These are phyloP conservation scores for Russula brevipes DNA, from an alignment of 768 basidiomycete species.

Conservation along the genomic window DNA sequence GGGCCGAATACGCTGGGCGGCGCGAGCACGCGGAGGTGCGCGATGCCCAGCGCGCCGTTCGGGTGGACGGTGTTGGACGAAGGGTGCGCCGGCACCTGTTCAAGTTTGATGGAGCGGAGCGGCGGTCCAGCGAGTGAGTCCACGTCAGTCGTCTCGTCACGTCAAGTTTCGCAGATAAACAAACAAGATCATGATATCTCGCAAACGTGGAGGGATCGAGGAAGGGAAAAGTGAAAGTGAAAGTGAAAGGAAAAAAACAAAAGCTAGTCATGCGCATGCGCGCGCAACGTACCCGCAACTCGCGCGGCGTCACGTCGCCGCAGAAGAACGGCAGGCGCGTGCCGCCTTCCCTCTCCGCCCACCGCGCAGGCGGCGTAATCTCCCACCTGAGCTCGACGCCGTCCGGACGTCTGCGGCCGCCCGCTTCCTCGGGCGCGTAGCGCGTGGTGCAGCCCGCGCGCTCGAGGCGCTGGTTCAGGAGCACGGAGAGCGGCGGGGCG, in stretches of 20 bases:
- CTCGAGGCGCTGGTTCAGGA: conserved; percentile 51
- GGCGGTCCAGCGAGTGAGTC: not conserved
- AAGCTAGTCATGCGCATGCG: not conserved
- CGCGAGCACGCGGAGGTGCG: conserved; percentile 45
- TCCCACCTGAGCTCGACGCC: conserved; percentile 56
- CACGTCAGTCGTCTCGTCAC: not conserved
- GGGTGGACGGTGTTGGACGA: conserved; percentile 47
- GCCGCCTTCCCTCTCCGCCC: conserved; percentile 26
- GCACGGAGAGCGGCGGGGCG: conserved; percentile 39
- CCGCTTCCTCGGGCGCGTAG: conserved; percentile 44
- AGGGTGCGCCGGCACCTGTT: conserved; percentile 47
- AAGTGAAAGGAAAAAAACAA: not conserved
- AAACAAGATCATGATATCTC: too few relatives aligned
- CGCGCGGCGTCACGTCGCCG: conserved; percentile 61
- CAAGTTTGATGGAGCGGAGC: too few relatives aligned
- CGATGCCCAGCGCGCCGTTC: conserved; percentile 45
- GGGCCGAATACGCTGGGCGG: conserved; percentile 29
- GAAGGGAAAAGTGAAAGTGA: not conserved
- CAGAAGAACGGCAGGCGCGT: conserved; percentile 63
- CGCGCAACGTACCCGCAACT: conserved; percentile 42
- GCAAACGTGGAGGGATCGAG: too few relatives aligned
- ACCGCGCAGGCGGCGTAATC: conserved; percentile 39
- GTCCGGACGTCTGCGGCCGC: conserved; percentile 54
- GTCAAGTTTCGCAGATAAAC: too few relatives aligned
- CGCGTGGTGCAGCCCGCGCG: conserved; percentile 32